Base-by-base conservation (phyloP, 2,329 filamentous ascomycete genomes). In the Aurifilum marmelostoma region DNA sequence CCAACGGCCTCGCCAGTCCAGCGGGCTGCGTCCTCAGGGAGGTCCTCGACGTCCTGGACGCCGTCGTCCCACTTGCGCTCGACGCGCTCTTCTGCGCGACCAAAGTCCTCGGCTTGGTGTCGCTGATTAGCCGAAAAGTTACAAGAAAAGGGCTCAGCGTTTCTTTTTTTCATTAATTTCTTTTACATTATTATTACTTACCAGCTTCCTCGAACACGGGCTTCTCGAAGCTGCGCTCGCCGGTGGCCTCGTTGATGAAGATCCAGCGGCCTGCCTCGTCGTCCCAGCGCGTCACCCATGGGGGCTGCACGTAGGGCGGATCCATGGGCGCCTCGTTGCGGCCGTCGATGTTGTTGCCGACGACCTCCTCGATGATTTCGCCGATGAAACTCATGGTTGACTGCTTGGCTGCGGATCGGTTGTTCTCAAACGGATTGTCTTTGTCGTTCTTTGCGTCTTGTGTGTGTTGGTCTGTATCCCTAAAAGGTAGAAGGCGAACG, bases 201-300 rank as follows among this genome's bases (percentile, higher is more conserved):
- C 68, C 68, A 32, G 65, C 68, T 50, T 69, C 68, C 18, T 69
- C 68, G 6, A 69, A 39, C 2, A 69, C 54, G 12, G 68, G 68
- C 21, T 29, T 61, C 43, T 69, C 68, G 52, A 62, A 67, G 43
- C 65, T 69, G 54, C 68, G 68, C 61, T 69, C 68, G 34, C 68
- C 68, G 11, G 68, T 69, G 34, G 60, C 65, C 14, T 69, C 68
- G 47, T 69, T 69, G 65, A 69, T 41, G 18, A 67, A 69, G 61
- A 69, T 58, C 68, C 68, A 69, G 54, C 68, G 65, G 54, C 61
- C 65, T 24, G 58, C 61, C 37, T 69, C 65, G 65, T 61, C 56
- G 37, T 69, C 68, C 68, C 68, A 69, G 18, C 68, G 68, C 3
- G 65, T 29, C 2, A 65, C 65, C 68, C 65, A 69, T 0, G 68